Evolutionary conservation across 2,329 filamentous ascomycete species (phyloP).

Genomic region (Apiospora sp.): DNA sequence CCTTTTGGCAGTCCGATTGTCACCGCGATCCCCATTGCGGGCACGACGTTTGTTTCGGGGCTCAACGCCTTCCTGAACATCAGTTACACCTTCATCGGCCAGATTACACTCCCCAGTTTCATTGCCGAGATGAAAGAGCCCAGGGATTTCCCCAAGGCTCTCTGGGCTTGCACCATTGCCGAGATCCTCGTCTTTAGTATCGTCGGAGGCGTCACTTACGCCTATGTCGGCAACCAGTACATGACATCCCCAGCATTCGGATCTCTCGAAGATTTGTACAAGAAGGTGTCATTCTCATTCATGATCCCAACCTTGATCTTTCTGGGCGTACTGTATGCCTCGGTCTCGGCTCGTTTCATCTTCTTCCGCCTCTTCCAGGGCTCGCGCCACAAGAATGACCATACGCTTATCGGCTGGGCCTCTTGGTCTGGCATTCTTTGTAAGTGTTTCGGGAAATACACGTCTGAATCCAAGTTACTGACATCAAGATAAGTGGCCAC

Average conservation of each 20-base stretch:
- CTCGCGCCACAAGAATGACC: slow-evolving; percentile 79
- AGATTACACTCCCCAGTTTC: slow-evolving; percentile 92
- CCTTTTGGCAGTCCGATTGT: slow-evolving; percentile 70
- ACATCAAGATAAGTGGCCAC: slow-evolving; percentile 55
- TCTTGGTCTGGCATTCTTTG: slow-evolving; percentile 78
- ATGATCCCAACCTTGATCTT: slow-evolving; percentile 97
- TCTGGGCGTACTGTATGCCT: slow-evolving; percentile 88
- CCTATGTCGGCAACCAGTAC: slow-evolving; percentile 89
- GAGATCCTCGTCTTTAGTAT: slow-evolving; percentile 87
- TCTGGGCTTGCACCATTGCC: slow-evolving; percentile 89
- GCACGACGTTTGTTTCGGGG: slow-evolving; percentile 81
- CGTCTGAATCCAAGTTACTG: slow-evolving; percentile 13
- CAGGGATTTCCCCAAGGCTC: slow-evolving; percentile 88
- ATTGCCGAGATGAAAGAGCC: slow-evolving; percentile 90
- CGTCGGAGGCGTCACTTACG: slow-evolving; percentile 83
- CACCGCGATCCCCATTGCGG: slow-evolving; percentile 69
- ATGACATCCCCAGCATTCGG: slow-evolving; percentile 89
- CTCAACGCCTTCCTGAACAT: slow-evolving; percentile 95
- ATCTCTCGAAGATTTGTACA: slow-evolving; percentile 78
- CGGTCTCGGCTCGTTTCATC: slow-evolving; percentile 87
- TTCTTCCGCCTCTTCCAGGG: slow-evolving; percentile 89
- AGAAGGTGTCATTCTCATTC: slow-evolving; percentile 91
- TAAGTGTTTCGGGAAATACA: slow-evolving; percentile 43
- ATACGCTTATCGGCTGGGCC: slow-evolving; percentile 83
- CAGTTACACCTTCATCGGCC: slow-evolving; percentile 94